Base-by-base conservation (phyloP, 1,284 basidiomycete species). In the Sporisorium graminicola region DNA sequence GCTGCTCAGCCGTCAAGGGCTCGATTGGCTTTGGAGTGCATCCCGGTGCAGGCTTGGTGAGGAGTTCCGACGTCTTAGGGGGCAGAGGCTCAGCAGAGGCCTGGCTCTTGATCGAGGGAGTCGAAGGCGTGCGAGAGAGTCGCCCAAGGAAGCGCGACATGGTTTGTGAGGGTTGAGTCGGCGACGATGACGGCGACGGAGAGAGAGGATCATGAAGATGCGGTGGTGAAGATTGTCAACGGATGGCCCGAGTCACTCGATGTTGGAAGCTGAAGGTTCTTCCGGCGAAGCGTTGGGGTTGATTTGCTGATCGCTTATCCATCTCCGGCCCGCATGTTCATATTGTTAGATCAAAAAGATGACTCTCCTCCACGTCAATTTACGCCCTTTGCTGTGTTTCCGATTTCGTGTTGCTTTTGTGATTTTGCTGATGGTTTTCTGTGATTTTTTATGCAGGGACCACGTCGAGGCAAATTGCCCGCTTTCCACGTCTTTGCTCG, bases 91-190 rank as follows among this genome's bases (percentile, higher is more conserved):
- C 58, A 9, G 56, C 64, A 33, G 60, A 57, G 20, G 51, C 58
- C 16, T 50, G 31, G n/a, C 58, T 50, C 18, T 35, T 63, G 60
- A 69, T 40, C 18, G 74, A 77, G 7, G 68, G 74, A 2, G 58
- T 49, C 3, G 74, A 77, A 5, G 70, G 65, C 18, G 69, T 69
- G 18, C 70, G 62, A 9, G 69, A 69, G 5, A 77, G 63, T 27
- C 66, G 59, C 14, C 62, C 58, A 13, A 77, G 49, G 49, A 77
- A 67, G 52, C 74, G 62, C 49, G 74, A 73, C 70, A 77, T 73
- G 33, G 51, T 53, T 22, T 44, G 42, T n/a, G 18, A 29, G 5
- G n/a, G n/a, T n/a, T n/a, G n/a, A n/a, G n/a, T 7, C 18, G 55
- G 14, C 35, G 50, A 16, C 42, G 50, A 20, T n/a, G 24, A 26